phyloP scores from a whole-genome alignment of 1,139 yeast genomes.

The Diutina scorzettiae region DNA sequence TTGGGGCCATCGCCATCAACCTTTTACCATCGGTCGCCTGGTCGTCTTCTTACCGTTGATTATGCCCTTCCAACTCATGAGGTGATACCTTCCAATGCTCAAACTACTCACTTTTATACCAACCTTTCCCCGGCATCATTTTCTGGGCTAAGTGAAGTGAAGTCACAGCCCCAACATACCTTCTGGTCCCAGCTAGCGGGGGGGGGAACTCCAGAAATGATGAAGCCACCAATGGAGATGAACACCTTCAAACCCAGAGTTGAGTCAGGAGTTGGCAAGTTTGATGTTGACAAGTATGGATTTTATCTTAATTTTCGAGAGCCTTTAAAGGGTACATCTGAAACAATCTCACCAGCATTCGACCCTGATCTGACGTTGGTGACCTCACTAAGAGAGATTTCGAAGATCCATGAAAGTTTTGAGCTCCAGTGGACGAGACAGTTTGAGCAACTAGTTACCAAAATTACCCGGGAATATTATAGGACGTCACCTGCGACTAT shows the following conservation, averaged over 20 bases:
- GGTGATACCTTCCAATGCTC: neutral
- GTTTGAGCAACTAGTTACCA: neutral
- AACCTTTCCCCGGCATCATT: too few relatives aligned
- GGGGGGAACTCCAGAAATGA: neutral
- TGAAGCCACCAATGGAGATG: neutral
- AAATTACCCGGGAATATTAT: neutral
- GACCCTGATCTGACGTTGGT: conserved; percentile 2
- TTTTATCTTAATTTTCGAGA: neutral
- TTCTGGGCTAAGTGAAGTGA: too few relatives aligned
- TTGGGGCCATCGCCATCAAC: neutral
- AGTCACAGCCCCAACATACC: too few relatives aligned
- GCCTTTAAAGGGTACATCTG: neutral
- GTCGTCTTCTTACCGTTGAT: neutral
- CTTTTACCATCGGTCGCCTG: neutral
- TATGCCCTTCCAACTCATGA: neutral
- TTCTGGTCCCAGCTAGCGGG: too few relatives aligned
- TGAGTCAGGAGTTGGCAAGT: neutral
- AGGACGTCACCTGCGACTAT: neutral
- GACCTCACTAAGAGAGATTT: neutral
- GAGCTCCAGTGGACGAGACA: conserved; percentile 1
- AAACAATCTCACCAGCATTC: too few relatives aligned
- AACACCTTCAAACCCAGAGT: neutral
- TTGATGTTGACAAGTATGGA: conserved; percentile 3
- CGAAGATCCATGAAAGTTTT: neutral
- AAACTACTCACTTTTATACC: neutral